A percentile compares a stretch with the other conserved stretches of the same genome.
These are phyloP conservation scores for Globisporangium apiculatum DNA, from an alignment of 352 stramenopile genomes.

Conservation along the genomic window DNA sequence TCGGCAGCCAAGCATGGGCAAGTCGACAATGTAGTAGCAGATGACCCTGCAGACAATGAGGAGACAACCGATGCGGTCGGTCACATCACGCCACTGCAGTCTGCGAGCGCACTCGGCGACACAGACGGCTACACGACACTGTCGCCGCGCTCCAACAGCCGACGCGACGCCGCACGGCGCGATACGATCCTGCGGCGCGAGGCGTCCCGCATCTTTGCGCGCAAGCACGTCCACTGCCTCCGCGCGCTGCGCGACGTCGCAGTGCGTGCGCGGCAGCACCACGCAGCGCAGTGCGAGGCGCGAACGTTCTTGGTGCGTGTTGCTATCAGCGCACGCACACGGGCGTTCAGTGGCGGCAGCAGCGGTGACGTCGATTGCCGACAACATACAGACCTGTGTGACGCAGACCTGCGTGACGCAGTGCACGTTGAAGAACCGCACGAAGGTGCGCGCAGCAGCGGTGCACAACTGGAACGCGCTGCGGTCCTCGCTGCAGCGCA, in stretches of 20 bases:
- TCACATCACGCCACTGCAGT: not conserved
- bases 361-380: too few relatives aligned
- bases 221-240: slow-evolving; percentile 14
- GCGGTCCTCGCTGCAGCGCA: slow-evolving; percentile 2
- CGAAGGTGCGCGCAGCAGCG: too few relatives aligned
- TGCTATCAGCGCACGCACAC: not conserved
- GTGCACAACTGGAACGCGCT: not conserved
- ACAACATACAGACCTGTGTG: too few relatives aligned
- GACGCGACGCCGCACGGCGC: slow-evolving; percentile 5
- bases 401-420: too few relatives aligned
- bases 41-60: not conserved
- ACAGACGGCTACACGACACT: slow-evolving; percentile 2
- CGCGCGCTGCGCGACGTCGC: slow-evolving; percentile 5
- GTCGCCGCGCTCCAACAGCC: slow-evolving; percentile 1
- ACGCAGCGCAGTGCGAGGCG: slow-evolving; percentile 5
- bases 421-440: too few relatives aligned
- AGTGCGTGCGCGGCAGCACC: slow-evolving; percentile 5
- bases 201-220: slow-evolving; percentile 11
- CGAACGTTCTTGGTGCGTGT: not conserved
- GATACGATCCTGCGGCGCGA: slow-evolving; percentile 8
- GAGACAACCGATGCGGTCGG: not conserved
- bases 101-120: not conserved
- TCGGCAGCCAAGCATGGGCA: not conserved
- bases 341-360: too few relatives aligned
- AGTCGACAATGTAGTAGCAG: slow-evolving; percentile 1